These are phyloP conservation scores for Melampsora larici-populina DNA, from an alignment of 1,284 basidiomycete species.

Conservation along the genomic window DNA sequence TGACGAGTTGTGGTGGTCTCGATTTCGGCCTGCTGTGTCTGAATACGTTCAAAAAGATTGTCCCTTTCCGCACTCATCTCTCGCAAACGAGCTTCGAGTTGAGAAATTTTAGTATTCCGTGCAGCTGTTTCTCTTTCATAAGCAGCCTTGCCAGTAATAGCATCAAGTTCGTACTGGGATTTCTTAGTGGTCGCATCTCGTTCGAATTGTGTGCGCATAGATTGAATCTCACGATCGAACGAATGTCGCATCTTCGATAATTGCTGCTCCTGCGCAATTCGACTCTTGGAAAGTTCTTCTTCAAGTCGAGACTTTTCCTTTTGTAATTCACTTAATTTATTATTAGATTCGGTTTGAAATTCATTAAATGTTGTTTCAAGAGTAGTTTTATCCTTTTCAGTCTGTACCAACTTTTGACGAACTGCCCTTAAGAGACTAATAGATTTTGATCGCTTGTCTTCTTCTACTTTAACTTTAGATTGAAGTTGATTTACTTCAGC, in stretches of 20 bases:
- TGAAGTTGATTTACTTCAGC: slow-evolving; percentile 11
- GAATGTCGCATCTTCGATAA: slow-evolving; percentile 37
- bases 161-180: slow-evolving; percentile 31
- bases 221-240: slow-evolving; percentile 34
- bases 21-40: slow-evolving; percentile 22
- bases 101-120: slow-evolving; percentile 31
- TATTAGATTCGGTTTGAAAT: not conserved
- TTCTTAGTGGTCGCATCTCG: slow-evolving; percentile 22
- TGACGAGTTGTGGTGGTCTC: slow-evolving; percentile 17
- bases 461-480: slow-evolving; percentile 35
- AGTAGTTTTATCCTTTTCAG: slow-evolving; percentile 33
- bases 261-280: slow-evolving; percentile 28
- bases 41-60: slow-evolving; percentile 23
- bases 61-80: slow-evolving; percentile 24
- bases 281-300: slow-evolving; percentile 20
- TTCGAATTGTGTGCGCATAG: slow-evolving; percentile 25
- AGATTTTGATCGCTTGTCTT: slow-evolving; percentile 43
- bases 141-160: slow-evolving; percentile 33
- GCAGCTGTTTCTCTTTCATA: slow-evolving; percentile 30
- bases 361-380: slow-evolving; percentile 21
- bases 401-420: slow-evolving; percentile 38
- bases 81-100: slow-evolving; percentile 17
- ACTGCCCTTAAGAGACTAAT: slow-evolving; percentile 41
- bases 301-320: slow-evolving; percentile 18
- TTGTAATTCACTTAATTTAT: slow-evolving; percentile 24